These are phyloP conservation scores for bread wheat (Triticum aestivum) DNA, from an alignment of 176 grass and related monocot species.

Conservation along the genomic window IWGSC_CS_RefSeq_v2.1 NC_057794.1:32426393-32426892, in stretches of 20 bases:
- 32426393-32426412: too few relatives aligned
- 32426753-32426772: neutral
- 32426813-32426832: neutral
- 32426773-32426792: neutral
- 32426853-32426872: neutral
- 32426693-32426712: neutral
- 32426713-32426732: neutral
- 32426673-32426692: neutral
- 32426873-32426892: neutral
- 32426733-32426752: constrained; percentile 1
- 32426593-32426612: too few relatives aligned
- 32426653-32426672: neutral
- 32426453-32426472: too few relatives aligned
- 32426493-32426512: too few relatives aligned
- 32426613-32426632: too few relatives aligned
- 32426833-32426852: neutral
- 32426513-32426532: too few relatives aligned
- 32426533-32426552: too few relatives aligned
- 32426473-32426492: too few relatives aligned
- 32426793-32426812: neutral
- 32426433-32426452: too few relatives aligned
- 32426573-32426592: too few relatives aligned
- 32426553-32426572: too few relatives aligned
- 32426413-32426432: too few relatives aligned
- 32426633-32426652: neutral